These are phyloP conservation scores for Posidonia oceanica DNA, from an alignment of 116 monocot genomes.

Conservation along the genomic window DNA sequence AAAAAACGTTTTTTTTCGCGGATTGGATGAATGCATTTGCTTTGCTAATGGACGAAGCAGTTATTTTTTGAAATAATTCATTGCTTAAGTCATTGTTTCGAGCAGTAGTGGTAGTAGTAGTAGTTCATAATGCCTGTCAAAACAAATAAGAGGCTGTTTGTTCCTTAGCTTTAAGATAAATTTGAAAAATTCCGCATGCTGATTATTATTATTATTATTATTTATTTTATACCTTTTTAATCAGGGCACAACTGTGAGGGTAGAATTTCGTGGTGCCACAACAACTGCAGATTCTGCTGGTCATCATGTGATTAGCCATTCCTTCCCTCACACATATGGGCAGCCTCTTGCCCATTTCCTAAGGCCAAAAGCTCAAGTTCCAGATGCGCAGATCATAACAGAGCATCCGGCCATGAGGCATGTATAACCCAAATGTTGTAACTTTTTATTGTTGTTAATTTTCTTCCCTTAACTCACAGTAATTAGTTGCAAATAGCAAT, in stretches of 20 bases:
- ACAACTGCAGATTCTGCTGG: conserved; percentile 58
- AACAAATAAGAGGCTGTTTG: neutral
- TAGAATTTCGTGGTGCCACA: conserved; percentile 76
- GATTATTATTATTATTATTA: neutral
- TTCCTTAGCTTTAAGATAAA: neutral
- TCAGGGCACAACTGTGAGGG: conserved; percentile 81
- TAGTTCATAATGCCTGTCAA: too few species aligned
- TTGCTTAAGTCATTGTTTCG: too few species aligned
- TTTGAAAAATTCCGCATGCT: neutral
- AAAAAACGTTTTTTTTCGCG: too few species aligned
- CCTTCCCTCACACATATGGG: conserved; percentile 82
- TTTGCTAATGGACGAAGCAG: too few species aligned
- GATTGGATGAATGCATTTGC: too few species aligned
- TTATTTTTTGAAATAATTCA: too few species aligned
- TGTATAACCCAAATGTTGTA: neutral
- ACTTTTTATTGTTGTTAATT: neutral
- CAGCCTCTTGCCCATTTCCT: conserved; percentile 83
- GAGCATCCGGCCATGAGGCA: conserved; percentile 59
- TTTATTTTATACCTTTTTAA: neutral
- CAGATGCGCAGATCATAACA: conserved; percentile 68
- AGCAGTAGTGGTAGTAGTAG: too few species aligned
- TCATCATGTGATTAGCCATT: conserved; percentile 57
- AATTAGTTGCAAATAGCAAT: too few species aligned
- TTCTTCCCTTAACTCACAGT: neutral
- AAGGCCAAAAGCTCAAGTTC: conserved; percentile 41